Percentiles rank a stretch among this genome's conserved stretches.
phyloP scores from a whole-genome alignment of 2,329 filamentous ascomycete species.

The Trichoderma atroviride region DNA sequence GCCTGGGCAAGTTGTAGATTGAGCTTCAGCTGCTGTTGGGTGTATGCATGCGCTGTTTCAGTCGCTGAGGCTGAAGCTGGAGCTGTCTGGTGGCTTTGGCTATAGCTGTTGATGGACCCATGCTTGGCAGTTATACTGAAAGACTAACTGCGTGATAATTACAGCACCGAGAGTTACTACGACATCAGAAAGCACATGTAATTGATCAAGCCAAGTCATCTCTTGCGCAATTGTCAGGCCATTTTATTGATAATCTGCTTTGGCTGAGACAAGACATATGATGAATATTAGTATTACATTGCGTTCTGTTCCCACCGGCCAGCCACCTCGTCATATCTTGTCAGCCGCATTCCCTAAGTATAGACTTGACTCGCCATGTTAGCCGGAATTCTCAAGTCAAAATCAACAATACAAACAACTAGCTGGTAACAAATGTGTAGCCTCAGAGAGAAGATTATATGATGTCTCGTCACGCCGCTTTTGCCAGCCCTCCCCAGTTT shows the following conservation, averaged over 20 bases:
- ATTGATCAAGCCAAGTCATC: neutral
- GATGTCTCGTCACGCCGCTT: conserved; percentile 51
- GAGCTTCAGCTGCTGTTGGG: neutral
- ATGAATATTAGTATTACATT: neutral
- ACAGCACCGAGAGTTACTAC: neutral
- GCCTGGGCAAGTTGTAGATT: neutral
- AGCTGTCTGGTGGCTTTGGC: neutral
- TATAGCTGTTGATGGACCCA: neutral
- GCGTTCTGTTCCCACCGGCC: neutral
- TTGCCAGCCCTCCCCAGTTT: conserved; percentile 39
- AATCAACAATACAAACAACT: neutral
- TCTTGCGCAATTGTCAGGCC: neutral
- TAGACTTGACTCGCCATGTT: neutral
- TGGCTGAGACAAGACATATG: neutral
- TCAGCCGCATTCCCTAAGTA: neutral
- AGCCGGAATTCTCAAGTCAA: neutral
- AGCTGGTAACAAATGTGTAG: neutral
- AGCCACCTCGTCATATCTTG: conserved; percentile 5
- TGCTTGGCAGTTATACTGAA: neutral
- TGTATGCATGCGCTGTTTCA: neutral
- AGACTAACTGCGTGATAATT: neutral
- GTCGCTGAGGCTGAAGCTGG: neutral
- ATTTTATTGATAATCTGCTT: neutral
- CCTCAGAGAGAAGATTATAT: conserved; percentile 60
- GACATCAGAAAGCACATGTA: neutral